Evolutionary conservation across 805 yeast genomes (phyloP).

Genomic region (Monosporozyma yasuniensis): DNA sequence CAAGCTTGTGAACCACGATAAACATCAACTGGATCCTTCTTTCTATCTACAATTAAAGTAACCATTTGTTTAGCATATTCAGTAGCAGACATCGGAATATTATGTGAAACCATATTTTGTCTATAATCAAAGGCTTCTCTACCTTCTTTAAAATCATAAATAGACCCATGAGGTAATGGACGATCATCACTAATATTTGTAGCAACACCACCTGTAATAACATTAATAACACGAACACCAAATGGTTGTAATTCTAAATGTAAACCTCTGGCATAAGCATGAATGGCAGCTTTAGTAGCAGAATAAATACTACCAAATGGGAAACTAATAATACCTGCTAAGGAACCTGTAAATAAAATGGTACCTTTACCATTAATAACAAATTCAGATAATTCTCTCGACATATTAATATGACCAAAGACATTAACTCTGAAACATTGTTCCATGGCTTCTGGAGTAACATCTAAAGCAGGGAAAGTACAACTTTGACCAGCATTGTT

Average conservation of each 20-base stretch:
- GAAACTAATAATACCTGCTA: slow-evolving; percentile 56
- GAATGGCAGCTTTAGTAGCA: slow-evolving; percentile 68
- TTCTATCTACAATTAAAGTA: slow-evolving; percentile 35
- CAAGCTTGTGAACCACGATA: slow-evolving; percentile 48
- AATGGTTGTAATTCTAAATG: slow-evolving; percentile 63
- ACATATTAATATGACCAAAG: slow-evolving; percentile 56
- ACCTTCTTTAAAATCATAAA: slow-evolving; percentile 46
- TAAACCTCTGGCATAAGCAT: slow-evolving; percentile 55
- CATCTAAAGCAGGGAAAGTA: slow-evolving; percentile 62
- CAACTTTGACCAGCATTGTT: slow-evolving; percentile 78
- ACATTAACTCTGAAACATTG: slow-evolving; percentile 59
- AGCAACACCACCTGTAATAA: slow-evolving; percentile 67
- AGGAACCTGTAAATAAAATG: slow-evolving; percentile 66
- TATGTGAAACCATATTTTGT: slow-evolving; percentile 49
- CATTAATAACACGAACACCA: slow-evolving; percentile 59
- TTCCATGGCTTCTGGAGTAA: slow-evolving; percentile 42
- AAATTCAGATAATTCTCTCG: slow-evolving; percentile 47
- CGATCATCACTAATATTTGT: slow-evolving; percentile 64
- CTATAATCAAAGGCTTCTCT: slow-evolving; percentile 40
- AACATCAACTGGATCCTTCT: slow-evolving; percentile 37
- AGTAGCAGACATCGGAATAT: slow-evolving; percentile 53
- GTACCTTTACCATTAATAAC: slow-evolving; percentile 59
- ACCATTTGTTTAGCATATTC: slow-evolving; percentile 48
- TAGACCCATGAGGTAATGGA: slow-evolving; percentile 46
- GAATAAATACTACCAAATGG: slow-evolving; percentile 64